phyloP scores from a whole-genome alignment of 768 basidiomycete genomes.

The Boletus pseudo-olivaceus region DNA sequence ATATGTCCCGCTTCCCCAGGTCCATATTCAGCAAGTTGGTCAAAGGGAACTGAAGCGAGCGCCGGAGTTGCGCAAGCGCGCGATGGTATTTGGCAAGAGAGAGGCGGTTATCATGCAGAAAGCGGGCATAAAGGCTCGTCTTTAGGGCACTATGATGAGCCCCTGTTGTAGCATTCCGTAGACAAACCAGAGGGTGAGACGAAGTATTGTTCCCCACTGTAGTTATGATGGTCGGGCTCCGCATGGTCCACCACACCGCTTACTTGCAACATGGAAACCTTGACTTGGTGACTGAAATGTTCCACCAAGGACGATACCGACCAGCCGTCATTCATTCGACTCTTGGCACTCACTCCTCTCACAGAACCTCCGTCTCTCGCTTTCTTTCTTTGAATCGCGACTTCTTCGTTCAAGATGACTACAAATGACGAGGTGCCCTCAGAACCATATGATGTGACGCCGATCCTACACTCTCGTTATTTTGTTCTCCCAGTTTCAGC shows the following conservation, averaged over 20 bases:
- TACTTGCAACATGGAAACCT: neutral
- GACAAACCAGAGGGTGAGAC: neutral
- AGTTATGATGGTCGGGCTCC: neutral
- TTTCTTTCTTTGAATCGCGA: neutral
- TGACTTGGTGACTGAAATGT: too few relatives aligned
- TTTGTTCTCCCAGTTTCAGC: conserved; percentile 61
- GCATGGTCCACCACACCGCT: too few relatives aligned
- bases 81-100: conserved; percentile 53
- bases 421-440: conserved; percentile 2
- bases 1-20: conserved; percentile 40
- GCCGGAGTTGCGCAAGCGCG: conserved; percentile 51
- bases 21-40: conserved; percentile 95
- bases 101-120: conserved; percentile 59
- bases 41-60: conserved; percentile 83
- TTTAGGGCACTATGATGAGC: conserved; percentile 31
- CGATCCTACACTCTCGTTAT: conserved; percentile 43
- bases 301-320: neutral
- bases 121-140: conserved; percentile 55
- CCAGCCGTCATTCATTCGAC: neutral
- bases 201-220: neutral
- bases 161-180: neutral
- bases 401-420: conserved; percentile 16
- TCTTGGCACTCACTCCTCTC: neutral
- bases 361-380: neutral
- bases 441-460: conserved; percentile 28